phyloP scores from a whole-genome alignment of 1,284 basidiomycete genomes.

The Microbotryum scabiosae region DNA sequence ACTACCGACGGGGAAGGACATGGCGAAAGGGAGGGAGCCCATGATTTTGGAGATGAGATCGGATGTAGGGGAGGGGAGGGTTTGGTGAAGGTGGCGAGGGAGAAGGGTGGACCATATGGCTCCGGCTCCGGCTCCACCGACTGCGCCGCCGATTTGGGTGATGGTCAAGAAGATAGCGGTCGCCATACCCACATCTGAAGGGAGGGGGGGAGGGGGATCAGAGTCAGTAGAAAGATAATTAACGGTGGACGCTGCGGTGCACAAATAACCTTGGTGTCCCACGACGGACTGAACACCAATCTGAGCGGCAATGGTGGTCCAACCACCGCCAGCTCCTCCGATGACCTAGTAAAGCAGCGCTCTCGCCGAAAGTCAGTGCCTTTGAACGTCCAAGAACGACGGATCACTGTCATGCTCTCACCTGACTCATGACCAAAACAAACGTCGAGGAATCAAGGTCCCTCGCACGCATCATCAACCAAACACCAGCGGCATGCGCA shows the following conservation, averaged over 20 bases:
- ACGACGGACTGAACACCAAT: conserved; percentile 36
- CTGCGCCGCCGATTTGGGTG: conserved; percentile 36
- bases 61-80: neutral
- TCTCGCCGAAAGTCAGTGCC: neutral
- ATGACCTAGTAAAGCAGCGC: neutral
- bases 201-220: neutral
- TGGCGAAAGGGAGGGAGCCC: conserved; percentile 31
- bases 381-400: conserved; percentile 1
- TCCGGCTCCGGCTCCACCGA: conserved; percentile 35
- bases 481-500: conserved; percentile 33
- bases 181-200: conserved; percentile 34
- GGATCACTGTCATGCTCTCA: conserved; percentile 9
- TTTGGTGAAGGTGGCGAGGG: conserved; percentile 23
- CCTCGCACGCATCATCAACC: conserved; percentile 36
- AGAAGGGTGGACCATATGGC: conserved; percentile 35
- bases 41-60: conserved; percentile 32
- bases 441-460: conserved; percentile 34
- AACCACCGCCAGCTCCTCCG: conserved; percentile 31
- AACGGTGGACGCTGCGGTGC: neutral
- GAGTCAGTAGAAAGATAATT: neutral
- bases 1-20: conserved; percentile 29
- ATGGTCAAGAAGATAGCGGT: conserved; percentile 37
- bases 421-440: conserved; percentile 34
- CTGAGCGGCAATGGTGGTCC: conserved; percentile 35
- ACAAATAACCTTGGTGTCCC: conserved; percentile 20